Conservation (phyloP, 805 yeast genomes). For the Peterozyma toletana region DNA sequence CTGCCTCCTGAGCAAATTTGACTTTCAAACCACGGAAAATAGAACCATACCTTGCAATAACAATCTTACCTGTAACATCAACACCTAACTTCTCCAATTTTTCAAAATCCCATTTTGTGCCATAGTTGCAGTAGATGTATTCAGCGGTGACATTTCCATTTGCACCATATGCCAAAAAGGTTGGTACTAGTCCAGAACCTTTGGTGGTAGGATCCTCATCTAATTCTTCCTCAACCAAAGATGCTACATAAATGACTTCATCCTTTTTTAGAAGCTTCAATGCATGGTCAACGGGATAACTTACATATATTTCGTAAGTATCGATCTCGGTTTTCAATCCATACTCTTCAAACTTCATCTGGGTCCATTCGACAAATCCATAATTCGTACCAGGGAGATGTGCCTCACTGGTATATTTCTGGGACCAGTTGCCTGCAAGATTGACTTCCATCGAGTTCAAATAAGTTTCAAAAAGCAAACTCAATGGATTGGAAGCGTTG, state of each 20-base stretch:
- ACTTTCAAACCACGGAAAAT: slow-evolving; percentile 67
- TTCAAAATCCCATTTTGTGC: slow-evolving; percentile 45
- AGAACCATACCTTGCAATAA: slow-evolving; percentile 50
- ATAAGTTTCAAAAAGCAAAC: slow-evolving; percentile 8
- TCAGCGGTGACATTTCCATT: slow-evolving; percentile 56
- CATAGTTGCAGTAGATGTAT: slow-evolving; percentile 55
- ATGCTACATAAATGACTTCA: slow-evolving; percentile 38
- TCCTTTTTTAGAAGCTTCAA: slow-evolving; percentile 32
- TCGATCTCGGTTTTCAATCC: slow-evolving; percentile 51
- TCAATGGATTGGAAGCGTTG: neutral
- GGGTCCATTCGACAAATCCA: slow-evolving; percentile 51
- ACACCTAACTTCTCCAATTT: slow-evolving; percentile 32
- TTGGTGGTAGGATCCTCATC: slow-evolving; percentile 35
- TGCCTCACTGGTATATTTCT: slow-evolving; percentile 41
- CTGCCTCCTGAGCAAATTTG: slow-evolving; percentile 56
- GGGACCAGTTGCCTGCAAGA: slow-evolving; percentile 45
- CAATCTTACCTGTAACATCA: slow-evolving; percentile 42
- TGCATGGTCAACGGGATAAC: slow-evolving; percentile 52
- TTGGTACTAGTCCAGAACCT: slow-evolving; percentile 41
- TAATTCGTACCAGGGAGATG: slow-evolving; percentile 53
- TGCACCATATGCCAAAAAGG: slow-evolving; percentile 66
- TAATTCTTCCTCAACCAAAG: slow-evolving; percentile 41
- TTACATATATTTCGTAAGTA: slow-evolving; percentile 53
- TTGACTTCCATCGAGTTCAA: slow-evolving; percentile 23
- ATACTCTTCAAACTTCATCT: slow-evolving; percentile 46